Base-by-base conservation (phyloP, 768 basidiomycete genomes). In the Filobasidium wieringae region DNA sequence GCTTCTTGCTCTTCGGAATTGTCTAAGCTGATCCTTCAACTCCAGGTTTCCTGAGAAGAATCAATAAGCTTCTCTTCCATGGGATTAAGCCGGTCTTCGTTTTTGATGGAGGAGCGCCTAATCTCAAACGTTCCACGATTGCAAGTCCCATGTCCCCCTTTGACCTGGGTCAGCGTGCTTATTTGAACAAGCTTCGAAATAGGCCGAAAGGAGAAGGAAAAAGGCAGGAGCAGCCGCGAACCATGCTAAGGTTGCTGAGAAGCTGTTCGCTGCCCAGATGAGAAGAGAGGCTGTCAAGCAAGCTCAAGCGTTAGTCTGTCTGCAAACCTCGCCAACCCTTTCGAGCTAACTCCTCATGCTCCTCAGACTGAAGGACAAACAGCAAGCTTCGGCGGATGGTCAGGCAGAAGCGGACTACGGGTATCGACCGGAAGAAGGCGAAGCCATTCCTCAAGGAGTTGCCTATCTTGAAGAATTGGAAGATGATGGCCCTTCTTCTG, bases 11-110 rank as follows among this genome's bases (percentile, higher is more conserved):
- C 17, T 7, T 8, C 22, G 30, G 24, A 7, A 14, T 1, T 47
- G n/a, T 4, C n/a, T n/a, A n/a, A n/a, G 39, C 33, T 47, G 54
- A 22, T 24, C 29, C 15, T 0, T 14, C 9, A 43, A 45, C 27
- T 17, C 31, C 40, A 69, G 66, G 65, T 31, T 73, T 71, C 51
- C 59, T 73, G 14, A 60, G 93, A 30, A 81, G 95, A 1, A 95
- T 97, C 57, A 84, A 84, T 74, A 97, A 97, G 74, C 79, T 99
- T 30, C 75, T 99, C 40, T 97, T 92, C 76, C 91, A 95, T 69
- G 95, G 95, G 12, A 93, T 97, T 71, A 92, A 88, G 72, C 95
- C 95, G 0, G 92, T 99, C 33, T 99, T 99, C 68, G 92, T 99
- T 12, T 99, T 99, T 68, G 95, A 99, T 73, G 95, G 95, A 22